Percentiles rank a stretch among this genome's conserved stretches.
phyloP scores from a whole-genome alignment of 2,329 filamentous ascomycete species.

The Pestalotiopsis sp. region DNA sequence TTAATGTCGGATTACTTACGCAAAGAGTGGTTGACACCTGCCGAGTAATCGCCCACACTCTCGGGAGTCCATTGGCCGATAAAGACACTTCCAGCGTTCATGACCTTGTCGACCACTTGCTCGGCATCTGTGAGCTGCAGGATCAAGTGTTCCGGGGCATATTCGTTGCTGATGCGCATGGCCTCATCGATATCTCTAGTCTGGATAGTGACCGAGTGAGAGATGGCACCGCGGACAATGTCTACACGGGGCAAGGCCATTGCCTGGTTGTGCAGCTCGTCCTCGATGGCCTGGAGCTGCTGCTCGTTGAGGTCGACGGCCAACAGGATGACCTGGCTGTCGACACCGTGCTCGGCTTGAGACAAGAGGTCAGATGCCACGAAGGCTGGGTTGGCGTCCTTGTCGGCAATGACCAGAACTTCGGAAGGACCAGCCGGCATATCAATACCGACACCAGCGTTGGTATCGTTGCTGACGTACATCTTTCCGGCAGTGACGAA shows the following conservation, averaged over 20 bases:
- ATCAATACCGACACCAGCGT: slow-evolving; percentile 92
- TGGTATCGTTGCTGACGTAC: slow-evolving; percentile 96
- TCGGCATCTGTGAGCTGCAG: slow-evolving; percentile 82
- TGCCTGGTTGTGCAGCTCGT: slow-evolving; percentile 87
- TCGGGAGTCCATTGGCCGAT: slow-evolving; percentile 96
- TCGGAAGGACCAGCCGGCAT: slow-evolving; percentile 98
- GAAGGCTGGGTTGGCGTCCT: slow-evolving; percentile 85
- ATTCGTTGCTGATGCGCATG: slow-evolving; percentile 84
- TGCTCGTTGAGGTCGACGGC: slow-evolving; percentile 77
- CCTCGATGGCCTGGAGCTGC: slow-evolving; percentile 81
- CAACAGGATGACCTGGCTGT: slow-evolving; percentile 92
- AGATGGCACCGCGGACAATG: slow-evolving; percentile 88
- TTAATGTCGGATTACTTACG: slow-evolving; percentile 63
- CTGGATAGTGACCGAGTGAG: slow-evolving; percentile 86
- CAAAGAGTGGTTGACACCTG: slow-evolving; percentile 95
- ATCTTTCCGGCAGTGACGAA: slow-evolving; percentile 99
- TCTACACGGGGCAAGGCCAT: slow-evolving; percentile 86
- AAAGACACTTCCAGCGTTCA: slow-evolving; percentile 96
- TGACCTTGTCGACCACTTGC: slow-evolving; percentile 73
- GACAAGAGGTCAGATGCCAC: slow-evolving; percentile 93
- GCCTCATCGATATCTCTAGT: slow-evolving; percentile 73
- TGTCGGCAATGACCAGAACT: slow-evolving; percentile 93
- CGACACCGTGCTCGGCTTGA: slow-evolving; percentile 94
- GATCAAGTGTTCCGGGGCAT: slow-evolving; percentile 96
- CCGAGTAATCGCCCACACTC: slow-evolving; percentile 96